Evolutionary conservation across 2,329 filamentous ascomycete species (phyloP), one percentile per base, ranked within the genome.

Genomic region (Colletotrichum godetiae): DNA sequence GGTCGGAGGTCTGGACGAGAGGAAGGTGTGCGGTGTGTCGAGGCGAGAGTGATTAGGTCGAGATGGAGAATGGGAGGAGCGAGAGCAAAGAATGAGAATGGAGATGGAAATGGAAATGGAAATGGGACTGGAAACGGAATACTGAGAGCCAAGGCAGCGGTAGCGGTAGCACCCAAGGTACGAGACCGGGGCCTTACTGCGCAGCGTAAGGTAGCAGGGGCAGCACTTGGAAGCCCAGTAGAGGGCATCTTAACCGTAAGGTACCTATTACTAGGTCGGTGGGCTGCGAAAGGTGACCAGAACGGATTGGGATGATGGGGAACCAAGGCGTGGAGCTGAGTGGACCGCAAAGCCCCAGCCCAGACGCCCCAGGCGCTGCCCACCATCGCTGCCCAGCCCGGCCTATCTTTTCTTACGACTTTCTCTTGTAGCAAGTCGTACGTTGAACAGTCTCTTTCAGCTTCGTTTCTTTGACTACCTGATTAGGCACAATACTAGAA

Each of bases 341-440:
- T 33, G 67, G 67, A 53, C n/a, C 49, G 42, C n/a, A 31, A 27
- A 55, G 57, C 64, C 61, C 61, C 61, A 64, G 56, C 65, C 53
- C 66, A 52, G 55, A 27, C 29, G 31, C 33, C 57, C 57, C 33
- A 24, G 57, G 57, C 57, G 33, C 57, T 24, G 57, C 33, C 59
- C 59, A 46, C 24, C 10, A 6, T 61, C 35, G 59, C n/a, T 46
- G 58, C 58, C 35, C 58, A 60, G 58, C 35, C 22, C 58, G 13
- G 58, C 58, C 22, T 22, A 42, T 33, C 35, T 15, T 10, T 46
- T 35, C 35, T 46, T 61, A 11, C 42, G 11, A 35, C 33, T 35
- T 35, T 12, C 33, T 35, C 33, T 35, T 12, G 7, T 35, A 49
- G 22, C 42, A n/a, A n/a, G 42, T 49, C 42, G 42, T 49, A 49